Percentiles rank a stretch among this genome's conserved stretches.
These are phyloP conservation scores for Seiridium unicorne DNA, from an alignment of 2,329 filamentous ascomycete genomes.

Conservation along the genomic window DNA sequence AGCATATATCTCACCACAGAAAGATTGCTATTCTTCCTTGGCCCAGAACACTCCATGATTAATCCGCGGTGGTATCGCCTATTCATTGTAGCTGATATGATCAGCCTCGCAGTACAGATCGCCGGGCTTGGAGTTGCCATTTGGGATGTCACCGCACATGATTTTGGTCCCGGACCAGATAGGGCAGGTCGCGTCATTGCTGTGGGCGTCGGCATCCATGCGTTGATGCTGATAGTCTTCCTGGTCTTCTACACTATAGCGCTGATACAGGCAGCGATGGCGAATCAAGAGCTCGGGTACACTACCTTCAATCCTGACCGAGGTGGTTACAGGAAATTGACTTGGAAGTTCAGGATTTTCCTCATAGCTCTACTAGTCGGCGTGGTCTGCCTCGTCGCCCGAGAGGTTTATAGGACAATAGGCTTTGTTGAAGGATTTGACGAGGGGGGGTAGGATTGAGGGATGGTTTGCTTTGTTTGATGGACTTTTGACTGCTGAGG, in stretches of 20 bases:
- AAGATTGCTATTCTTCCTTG: slow-evolving; percentile 23
- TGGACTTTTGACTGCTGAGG: slow-evolving; percentile 25
- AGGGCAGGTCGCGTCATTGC: slow-evolving; percentile 20
- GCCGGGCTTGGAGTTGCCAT: slow-evolving; percentile 26
- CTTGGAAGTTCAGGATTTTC: slow-evolving; percentile 23
- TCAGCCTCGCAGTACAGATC: slow-evolving; percentile 23
- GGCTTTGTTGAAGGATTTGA: slow-evolving; percentile 22
- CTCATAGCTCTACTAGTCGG: slow-evolving; percentile 21
- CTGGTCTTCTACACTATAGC: slow-evolving; percentile 21
- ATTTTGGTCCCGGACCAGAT: slow-evolving; percentile 12
- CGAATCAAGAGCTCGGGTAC: slow-evolving; percentile 22
- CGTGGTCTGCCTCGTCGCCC: slow-evolving; percentile 20
- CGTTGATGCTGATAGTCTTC: slow-evolving; percentile 19
- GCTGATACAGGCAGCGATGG: slow-evolving; percentile 17
- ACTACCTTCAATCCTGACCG: slow-evolving; percentile 25
- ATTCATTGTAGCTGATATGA: slow-evolving; percentile 23
- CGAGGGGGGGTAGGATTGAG: slow-evolving; percentile 19
- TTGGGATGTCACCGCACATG: slow-evolving; percentile 14
- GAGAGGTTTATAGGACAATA: slow-evolving; percentile 24
- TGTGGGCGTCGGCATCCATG: slow-evolving; percentile 23
- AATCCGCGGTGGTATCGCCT: slow-evolving; percentile 17
- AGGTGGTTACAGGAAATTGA: slow-evolving; percentile 22
- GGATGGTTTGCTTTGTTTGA: slow-evolving; percentile 26
- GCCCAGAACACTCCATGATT: slow-evolving; percentile 27
- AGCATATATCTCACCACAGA: slow-evolving; percentile 27